Conservation (phyloP, 2,329 filamentous ascomycete species). For the Fusarium succisae region DNA sequence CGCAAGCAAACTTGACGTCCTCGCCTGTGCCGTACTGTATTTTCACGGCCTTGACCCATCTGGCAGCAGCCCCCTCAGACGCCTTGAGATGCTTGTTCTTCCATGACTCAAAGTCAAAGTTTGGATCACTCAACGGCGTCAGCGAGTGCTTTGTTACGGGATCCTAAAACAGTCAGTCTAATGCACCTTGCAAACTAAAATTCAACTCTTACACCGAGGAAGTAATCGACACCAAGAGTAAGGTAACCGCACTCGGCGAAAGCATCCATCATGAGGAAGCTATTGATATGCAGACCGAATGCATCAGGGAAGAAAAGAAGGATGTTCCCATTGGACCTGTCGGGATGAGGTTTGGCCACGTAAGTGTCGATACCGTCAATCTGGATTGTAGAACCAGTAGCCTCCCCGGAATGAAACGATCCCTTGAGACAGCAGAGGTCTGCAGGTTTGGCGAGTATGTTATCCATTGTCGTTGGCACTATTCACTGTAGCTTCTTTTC, state of each 20-base stretch:
- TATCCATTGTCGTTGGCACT: not conserved
- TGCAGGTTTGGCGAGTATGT: not conserved
- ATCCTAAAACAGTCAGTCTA: not conserved
- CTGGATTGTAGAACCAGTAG: not conserved
- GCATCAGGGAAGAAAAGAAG: not conserved
- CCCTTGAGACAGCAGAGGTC: not conserved
- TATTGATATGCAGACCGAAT: not conserved
- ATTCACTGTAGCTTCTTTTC: not conserved
- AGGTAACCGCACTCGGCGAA: not conserved
- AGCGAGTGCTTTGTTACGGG: not conserved
- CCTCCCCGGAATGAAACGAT: not conserved
- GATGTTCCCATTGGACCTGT: not conserved
- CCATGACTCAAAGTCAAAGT: not conserved
- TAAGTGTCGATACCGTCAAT: not conserved
- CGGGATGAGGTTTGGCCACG: not conserved
- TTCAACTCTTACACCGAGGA: not conserved
- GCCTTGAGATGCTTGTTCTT: not conserved
- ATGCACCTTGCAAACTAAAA: rapidly evolving
- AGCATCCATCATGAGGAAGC: not conserved
- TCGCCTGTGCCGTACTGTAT: not conserved
- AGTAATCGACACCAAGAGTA: not conserved
- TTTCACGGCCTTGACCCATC: not conserved
- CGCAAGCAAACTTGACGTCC: not conserved
- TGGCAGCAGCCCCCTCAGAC: not conserved
- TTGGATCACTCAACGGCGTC: not conserved